Evolutionary conservation across 371 early-diverging fungal species (phyloP), one percentile per base, ranked within the genome.

Genomic region (Conidiobolus incongruus): DNA sequence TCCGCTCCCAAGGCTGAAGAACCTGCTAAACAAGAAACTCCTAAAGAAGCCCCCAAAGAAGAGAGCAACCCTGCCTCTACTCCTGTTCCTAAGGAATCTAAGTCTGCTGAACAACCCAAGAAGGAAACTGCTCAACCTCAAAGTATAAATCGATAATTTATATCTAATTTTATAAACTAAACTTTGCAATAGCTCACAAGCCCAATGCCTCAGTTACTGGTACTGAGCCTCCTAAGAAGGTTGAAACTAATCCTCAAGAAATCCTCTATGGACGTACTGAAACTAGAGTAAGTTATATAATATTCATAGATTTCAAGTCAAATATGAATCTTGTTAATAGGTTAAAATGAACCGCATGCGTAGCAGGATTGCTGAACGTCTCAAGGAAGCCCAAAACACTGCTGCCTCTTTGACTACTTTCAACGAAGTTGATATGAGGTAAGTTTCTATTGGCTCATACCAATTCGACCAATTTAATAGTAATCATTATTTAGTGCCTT

Each of bases 321-420:
- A n/a, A n/a, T n/a, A n/a, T n/a, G 35, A 17, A 38, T 2, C 60
- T 47, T 43, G 63, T 62, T 20, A 59, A 30, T 75, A 70, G 44
- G 89, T 88, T 44, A 89, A 89, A 68, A 91, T 95, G 93, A 85
- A 71, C 74, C 80, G 94, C 49, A 96, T 96, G 96, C 84, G 96
- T 40, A 56, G 71, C 55, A 70, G 81, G 47, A 96, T 96, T 47
- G 73, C 96, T 36, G 80, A 78, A 59, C 79, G 91, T 47, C 68
- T 96, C 55, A 93, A 93, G 77, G 82, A 89, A 62, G 84, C 93
- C 36, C 94, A 96, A 64, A 79, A 88, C 60, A 85, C 72, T 34
- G 91, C 93, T 24, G 96, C 96, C 28, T 79, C 93, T 35, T 69
- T 96, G 52, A 96, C 96, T 34, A 93, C 94, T 28, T 96, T 96